Evolutionary conservation across 208 protist genomes (phyloP), one percentile per base, ranked within the genome.

Genomic region (Trypanosoma scelopori): DNA sequence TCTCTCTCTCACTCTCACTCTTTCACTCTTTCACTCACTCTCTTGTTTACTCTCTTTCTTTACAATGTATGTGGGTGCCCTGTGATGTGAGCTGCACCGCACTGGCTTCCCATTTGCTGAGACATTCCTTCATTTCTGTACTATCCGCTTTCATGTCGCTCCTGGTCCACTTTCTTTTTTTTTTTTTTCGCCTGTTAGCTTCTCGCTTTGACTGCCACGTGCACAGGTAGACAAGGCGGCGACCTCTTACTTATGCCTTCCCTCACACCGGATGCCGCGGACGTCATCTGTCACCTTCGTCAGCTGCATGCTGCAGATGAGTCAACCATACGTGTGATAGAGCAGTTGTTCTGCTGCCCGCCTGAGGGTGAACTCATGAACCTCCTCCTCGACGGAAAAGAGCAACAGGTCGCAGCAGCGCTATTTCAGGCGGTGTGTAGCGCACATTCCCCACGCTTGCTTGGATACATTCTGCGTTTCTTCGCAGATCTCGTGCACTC

Each of bases 281-380:
- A 91, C 57, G 84, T 77, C 6, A 66, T 95, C 32, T 65, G 66
- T 27, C 79, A 85, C 16, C 71, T 90, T 69, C 83, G 83, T 42
- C 76, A 85, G 71, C 72, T 89, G 66, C 68, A 81, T 46, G 67
- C 92, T 23, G 62, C 88, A 5, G 81, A 92, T 61, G 87, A 92
- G 50, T 42, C 65, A 35, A 69, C 71, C 11, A 71, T 91, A 28
- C 78, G 76, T 5, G 49, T 90, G 6, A 60, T 95, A 20, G 86
- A 91, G 74, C 90, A 93, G 46, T 79, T 95, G 60, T 87, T 95
- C 61, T 71, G 62, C 45, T 86, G 83, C 69, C 78, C 81, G 27
- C 58, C 85, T 11, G 69, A 85, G 46, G 69, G 70, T 22, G 74
- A 86, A 20, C 70, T 92, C 5, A 59, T 92, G 23, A 68, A 71